phyloP scores from a whole-genome alignment of 202 grass and related monocot species.

The Hordeum pubiflorum region DNA sequence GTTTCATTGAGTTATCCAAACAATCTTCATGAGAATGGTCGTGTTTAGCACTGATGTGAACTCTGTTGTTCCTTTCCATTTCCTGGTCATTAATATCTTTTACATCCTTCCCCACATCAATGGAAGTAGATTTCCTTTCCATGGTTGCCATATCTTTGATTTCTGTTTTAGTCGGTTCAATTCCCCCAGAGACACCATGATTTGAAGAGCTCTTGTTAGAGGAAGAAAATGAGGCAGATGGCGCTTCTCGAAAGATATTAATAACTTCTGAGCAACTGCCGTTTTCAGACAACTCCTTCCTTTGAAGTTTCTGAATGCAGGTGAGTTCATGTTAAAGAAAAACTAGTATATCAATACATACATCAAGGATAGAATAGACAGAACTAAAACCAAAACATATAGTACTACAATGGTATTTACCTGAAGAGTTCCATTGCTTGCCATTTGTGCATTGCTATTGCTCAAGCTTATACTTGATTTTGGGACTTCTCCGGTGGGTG shows the following conservation, averaged over 20 bases:
- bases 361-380: slow-evolving; percentile 5
- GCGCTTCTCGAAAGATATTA: slow-evolving; percentile 53
- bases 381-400: background rate
- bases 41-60: slow-evolving; percentile 29
- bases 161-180: slow-evolving; percentile 36
- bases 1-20: slow-evolving; percentile 29
- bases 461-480: slow-evolving; percentile 27
- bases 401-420: slow-evolving; percentile 33
- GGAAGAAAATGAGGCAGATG: slow-evolving; percentile 65
- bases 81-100: slow-evolving; percentile 34
- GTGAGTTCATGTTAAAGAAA: slow-evolving; percentile 29
- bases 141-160: slow-evolving; percentile 30
- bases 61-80: slow-evolving; percentile 35
- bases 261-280: slow-evolving; percentile 66
- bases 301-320: slow-evolving; percentile 44
- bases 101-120: slow-evolving; percentile 28
- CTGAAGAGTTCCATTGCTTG: slow-evolving; percentile 41
- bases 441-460: slow-evolving; percentile 34
- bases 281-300: slow-evolving; percentile 55
- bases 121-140: slow-evolving; percentile 32
- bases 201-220: slow-evolving; percentile 60
- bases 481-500: slow-evolving; percentile 25
- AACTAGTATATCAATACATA: slow-evolving; percentile 14
- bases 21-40: slow-evolving; percentile 17
- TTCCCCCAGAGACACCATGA: slow-evolving; percentile 29